Percentiles rank a stretch among this genome's conserved stretches.
These are phyloP conservation scores for Plasmodium gaboni DNA, from an alignment of 169 alveolate species.

Conservation along the genomic window DNA sequence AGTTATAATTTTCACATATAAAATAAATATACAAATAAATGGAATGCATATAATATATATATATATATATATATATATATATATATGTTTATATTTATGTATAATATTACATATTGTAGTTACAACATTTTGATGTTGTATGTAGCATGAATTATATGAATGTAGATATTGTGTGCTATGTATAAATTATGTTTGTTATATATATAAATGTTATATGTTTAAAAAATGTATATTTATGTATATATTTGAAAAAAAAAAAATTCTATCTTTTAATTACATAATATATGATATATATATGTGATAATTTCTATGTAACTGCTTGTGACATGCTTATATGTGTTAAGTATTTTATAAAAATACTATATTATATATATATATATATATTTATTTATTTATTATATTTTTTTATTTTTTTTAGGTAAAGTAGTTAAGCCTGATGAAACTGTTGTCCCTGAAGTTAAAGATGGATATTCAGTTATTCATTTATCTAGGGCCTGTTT, in stretches of 20 bases:
- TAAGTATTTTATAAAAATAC: not conserved
- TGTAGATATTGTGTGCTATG: too few relatives aligned
- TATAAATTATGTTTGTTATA: too few relatives aligned
- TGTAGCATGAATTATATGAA: too few relatives aligned
- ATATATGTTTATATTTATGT: not conserved
- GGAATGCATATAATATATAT: not conserved
- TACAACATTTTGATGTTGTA: too few relatives aligned
- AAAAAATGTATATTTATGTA: too few relatives aligned
- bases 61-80: conserved; percentile 7
- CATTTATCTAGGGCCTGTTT: conserved; percentile 91
- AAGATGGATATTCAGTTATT: conserved; percentile 83
- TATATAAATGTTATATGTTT: too few relatives aligned
- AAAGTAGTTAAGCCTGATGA: conserved; percentile 79
- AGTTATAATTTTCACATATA: conserved; percentile 2
- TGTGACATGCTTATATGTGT: too few relatives aligned
- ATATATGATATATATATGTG: too few relatives aligned
- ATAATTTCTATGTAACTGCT: too few relatives aligned
- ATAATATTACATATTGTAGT: too few relatives aligned
- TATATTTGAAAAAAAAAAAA: too few relatives aligned
- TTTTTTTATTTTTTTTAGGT: conserved; percentile 27
- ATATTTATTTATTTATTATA: not conserved
- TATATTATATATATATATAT: conserved; percentile 1
- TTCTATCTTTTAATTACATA: too few relatives aligned
- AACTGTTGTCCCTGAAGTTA: conserved; percentile 78
- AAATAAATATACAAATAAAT: not conserved